These are phyloP conservation scores for Saccharomycopsis babjevae DNA, from an alignment of 805 yeast genomes.

Conservation along the genomic window DNA sequence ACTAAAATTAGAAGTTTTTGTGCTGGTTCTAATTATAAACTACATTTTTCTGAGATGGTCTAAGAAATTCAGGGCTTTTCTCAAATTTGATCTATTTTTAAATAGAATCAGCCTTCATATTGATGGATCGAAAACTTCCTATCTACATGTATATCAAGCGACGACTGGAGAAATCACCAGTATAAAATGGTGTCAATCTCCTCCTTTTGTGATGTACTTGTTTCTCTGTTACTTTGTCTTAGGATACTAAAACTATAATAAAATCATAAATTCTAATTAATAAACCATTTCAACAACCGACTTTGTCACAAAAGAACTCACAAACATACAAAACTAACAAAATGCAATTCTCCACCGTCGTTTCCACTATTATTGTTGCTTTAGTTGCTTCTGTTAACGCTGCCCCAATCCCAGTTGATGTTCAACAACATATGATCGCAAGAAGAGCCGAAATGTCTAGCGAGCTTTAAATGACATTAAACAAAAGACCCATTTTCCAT, in stretches of 20 bases:
- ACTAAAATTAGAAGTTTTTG: background rate
- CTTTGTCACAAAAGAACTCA: background rate
- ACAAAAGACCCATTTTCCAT: no score
- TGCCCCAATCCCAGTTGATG: slow-evolving; percentile 18
- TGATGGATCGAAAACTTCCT: background rate
- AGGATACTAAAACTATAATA: background rate
- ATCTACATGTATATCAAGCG: background rate
- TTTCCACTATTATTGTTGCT: slow-evolving; percentile 9
- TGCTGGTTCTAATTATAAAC: background rate
- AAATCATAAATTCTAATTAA: background rate
- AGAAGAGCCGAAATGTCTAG: slow-evolving; percentile 9
- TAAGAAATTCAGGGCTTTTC: background rate
- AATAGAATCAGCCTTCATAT: background rate
- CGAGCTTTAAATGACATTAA: background rate
- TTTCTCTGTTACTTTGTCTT: background rate
- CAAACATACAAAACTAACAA: background rate
- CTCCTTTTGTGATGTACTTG: background rate
- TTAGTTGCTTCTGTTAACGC: slow-evolving; percentile 12
- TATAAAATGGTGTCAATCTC: background rate
- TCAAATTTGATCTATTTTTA: background rate
- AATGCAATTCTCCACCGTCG: slow-evolving; percentile 16
- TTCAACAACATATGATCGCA: slow-evolving; percentile 14
- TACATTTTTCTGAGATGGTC: background rate
- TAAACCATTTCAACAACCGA: background rate
- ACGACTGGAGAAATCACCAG: background rate